Percentiles rank a stretch among this genome's conserved stretches.
Evolutionary conservation across 371 early-diverging fungal species (phyloP).

Genomic region (Circinella umbellata): DNA sequence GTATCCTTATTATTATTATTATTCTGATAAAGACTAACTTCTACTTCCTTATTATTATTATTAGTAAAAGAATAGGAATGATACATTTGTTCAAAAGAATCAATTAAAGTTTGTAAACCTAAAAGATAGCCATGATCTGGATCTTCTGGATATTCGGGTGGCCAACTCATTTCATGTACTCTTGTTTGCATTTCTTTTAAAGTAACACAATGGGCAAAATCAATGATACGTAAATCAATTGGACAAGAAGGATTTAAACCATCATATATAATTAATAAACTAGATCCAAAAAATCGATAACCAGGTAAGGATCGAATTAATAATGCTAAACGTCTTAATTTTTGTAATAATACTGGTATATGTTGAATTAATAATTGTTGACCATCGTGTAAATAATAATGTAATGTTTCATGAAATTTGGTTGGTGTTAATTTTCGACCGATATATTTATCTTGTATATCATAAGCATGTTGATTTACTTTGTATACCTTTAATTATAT

Average conservation of each 20-base stretch:
- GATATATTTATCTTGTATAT: conserved; percentile 91
- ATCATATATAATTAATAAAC: conserved; percentile 66
- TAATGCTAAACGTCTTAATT: conserved; percentile 69
- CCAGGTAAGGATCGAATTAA: conserved; percentile 74
- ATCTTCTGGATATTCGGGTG: conserved; percentile 62
- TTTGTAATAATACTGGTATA: conserved; percentile 76
- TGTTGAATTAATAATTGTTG: conserved; percentile 62
- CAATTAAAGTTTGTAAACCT: conserved; percentile 68
- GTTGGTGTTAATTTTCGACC: conserved; percentile 83
- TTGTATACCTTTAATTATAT: conserved; percentile 90
- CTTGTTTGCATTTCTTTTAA: conserved; percentile 28
- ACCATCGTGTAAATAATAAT: conserved; percentile 82
- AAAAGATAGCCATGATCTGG: conserved; percentile 74
- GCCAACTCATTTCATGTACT: conserved; percentile 47
- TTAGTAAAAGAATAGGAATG: not conserved
- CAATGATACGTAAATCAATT: conserved; percentile 86
- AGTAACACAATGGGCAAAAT: conserved; percentile 84
- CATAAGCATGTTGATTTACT: conserved; percentile 55
- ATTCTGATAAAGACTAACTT: too few relatives aligned
- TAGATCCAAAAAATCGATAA: conserved; percentile 90
- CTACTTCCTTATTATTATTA: too few relatives aligned
- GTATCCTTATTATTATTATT: too few relatives aligned
- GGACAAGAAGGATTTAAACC: conserved; percentile 14
- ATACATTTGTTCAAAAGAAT: conserved; percentile 60
- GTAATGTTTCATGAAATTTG: conserved; percentile 75